A percentile compares a stretch with the other conserved stretches of the same genome.
Evolutionary conservation across 2,329 filamentous ascomycete species (phyloP).

Genomic region (Colletotrichum cereale): DNA sequence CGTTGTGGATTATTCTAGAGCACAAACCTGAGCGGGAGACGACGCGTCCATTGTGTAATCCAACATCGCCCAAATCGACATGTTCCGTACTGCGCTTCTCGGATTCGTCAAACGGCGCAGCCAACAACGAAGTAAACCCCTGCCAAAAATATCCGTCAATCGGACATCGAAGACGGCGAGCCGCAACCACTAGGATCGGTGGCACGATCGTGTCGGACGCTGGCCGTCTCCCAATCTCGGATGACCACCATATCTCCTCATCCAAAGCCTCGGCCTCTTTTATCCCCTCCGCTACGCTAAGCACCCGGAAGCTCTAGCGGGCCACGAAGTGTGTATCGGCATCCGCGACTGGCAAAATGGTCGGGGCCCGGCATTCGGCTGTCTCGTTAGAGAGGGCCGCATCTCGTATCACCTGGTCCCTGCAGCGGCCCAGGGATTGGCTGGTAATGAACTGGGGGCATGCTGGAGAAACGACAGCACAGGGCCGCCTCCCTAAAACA

Average conservation of each 20-base stretch:
- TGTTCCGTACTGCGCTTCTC: neutral
- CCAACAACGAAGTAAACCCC: neutral
- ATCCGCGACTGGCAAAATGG: slow-evolving; percentile 17
- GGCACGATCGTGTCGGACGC: slow-evolving; percentile 7
- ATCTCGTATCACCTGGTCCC: slow-evolving; percentile 38
- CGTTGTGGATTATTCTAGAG: neutral
- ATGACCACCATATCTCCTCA: neutral
- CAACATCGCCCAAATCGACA: neutral
- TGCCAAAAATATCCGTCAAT: slow-evolving; percentile 30
- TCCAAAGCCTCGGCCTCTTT: slow-evolving; percentile 4
- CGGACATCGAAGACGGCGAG: slow-evolving; percentile 15
- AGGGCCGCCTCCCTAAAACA: slow-evolving; percentile 27
- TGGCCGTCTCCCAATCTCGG: slow-evolving; percentile 22
- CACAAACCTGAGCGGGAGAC: neutral
- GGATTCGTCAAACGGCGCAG: slow-evolving; percentile 7
- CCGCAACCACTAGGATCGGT: slow-evolving; percentile 26
- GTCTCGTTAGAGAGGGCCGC: slow-evolving; percentile 4
- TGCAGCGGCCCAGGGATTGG: slow-evolving; percentile 35
- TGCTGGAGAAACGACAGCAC: slow-evolving; percentile 25
- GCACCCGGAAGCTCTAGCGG: slow-evolving; percentile 16
- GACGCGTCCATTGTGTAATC: neutral
- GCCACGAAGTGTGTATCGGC: slow-evolving; percentile 31
- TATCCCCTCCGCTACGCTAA: slow-evolving; percentile 5
- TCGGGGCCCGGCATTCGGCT: slow-evolving; percentile 34
- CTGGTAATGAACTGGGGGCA: slow-evolving; percentile 22